Percentiles rank a stretch among this genome's conserved stretches.
Evolutionary conservation across 83 land plant species (phyloP).

Genomic region (Picea engelmannii): DNA sequence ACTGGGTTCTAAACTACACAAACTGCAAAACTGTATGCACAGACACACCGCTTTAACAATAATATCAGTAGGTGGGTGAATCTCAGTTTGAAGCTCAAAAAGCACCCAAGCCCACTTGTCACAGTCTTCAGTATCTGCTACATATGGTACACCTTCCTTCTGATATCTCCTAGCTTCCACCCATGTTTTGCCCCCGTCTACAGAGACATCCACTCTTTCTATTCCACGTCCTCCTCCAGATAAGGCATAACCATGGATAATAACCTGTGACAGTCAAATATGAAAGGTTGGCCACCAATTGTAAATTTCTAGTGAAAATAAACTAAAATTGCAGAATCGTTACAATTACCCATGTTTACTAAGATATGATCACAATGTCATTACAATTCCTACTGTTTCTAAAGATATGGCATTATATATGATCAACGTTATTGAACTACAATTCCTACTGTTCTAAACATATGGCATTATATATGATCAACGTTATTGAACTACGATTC

Average conservation of each 20-base stretch:
- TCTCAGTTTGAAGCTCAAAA: conserved; percentile 60
- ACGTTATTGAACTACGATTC: neutral
- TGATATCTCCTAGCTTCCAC: conserved; percentile 73
- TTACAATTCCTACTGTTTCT: no score
- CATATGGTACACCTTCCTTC: conserved; percentile 31
- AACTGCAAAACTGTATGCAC: neutral
- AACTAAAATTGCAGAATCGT: neutral
- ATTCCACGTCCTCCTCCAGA: conserved; percentile 99
- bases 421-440: no score
- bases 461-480: no score
- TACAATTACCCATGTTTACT: no score
- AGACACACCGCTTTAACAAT: conserved; percentile 91
- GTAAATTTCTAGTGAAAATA: neutral
- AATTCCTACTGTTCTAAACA: no score
- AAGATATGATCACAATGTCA: neutral
- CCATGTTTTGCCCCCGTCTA: conserved; percentile 96
- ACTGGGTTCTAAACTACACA: neutral
- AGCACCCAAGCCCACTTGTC: conserved; percentile 97
- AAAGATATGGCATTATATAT: no score
- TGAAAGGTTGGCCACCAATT: neutral
- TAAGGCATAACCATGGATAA: conserved; percentile 84
- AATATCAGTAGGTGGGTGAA: conserved; percentile 54
- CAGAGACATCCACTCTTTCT: conserved; percentile 91
- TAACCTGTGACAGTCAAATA: conserved; percentile 47
- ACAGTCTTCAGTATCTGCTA: conserved; percentile 46